Base-by-base conservation (phyloP, 164 flowering plant genomes). In the Protea cynaroides region DNA sequence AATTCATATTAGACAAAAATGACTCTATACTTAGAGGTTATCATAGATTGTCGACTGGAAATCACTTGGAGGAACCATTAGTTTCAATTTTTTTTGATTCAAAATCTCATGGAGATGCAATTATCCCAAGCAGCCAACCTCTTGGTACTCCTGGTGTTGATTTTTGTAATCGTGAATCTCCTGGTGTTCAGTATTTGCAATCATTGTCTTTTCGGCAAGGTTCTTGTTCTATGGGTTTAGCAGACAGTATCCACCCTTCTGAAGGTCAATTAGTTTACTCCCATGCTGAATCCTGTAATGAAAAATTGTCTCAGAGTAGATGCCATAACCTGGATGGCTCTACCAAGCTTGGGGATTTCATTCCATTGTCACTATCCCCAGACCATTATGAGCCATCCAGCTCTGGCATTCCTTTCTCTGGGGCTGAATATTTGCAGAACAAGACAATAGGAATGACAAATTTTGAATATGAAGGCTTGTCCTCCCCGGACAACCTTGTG, bases 51-150 rank as follows among this genome's bases (percentile, higher is more conserved):
- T 19, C 71, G 8, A 25, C 70, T 24, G 25, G 49, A 23, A 40
- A 43, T 34, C 19, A 1, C 18, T 7, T 66, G 25, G 24, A 38
- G 55, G 69, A 71, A 47, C 65, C 34, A 46, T 57, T 8, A 22
- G 13, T 52, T 8, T 24, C 64, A 19, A 44, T 40, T 22, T 43
- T 22, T 52, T 58, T 53, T 34, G 36, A 21, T 49, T 65, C 70
- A 36, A 64, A 44, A 21, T 44, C 46, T 34, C 54, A 56, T 19
- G 61, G 61, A 34, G 76, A 83, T 74, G 53, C 72, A 43, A 56
- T 50, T 38, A 51, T 57, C 1, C 10, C 46, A 40, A 40, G 46
- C 46, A 40, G 13, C 47, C 53, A 58, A 22, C 63, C 59, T 65
- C 44, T 56, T 15, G 10, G 40, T 43, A 36, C 53, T 71, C 23